These are phyloP conservation scores for sorghum (Sorghum bicolor) DNA, from an alignment of 176 grass and related monocot genomes.

Conservation along the genomic window Sorghum_bicolor_NCBIv3 NC_012871.2:64408001-64408500, in stretches of 20 bases:
- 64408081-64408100: no score
- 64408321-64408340: slow-evolving; percentile 56
- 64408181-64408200: no score
- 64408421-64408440: slow-evolving; percentile 58
- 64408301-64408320: slow-evolving; percentile 40
- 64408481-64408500: slow-evolving; percentile 57
- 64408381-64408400: slow-evolving; percentile 34
- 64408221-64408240: no score
- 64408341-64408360: slow-evolving; percentile 61
- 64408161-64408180: no score
- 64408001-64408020: no score
- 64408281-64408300: slow-evolving; percentile 72
- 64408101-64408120: no score
- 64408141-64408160: no score
- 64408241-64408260: background rate
- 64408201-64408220: no score
- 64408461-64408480: slow-evolving; percentile 59
- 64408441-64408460: slow-evolving; percentile 49
- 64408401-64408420: slow-evolving; percentile 23
- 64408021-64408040: no score
- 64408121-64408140: no score
- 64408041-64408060: no score
- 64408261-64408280: slow-evolving; percentile 37
- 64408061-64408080: no score
- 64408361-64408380: slow-evolving; percentile 56